phyloP scores from a whole-genome alignment of 495 filamentous ascomycete genomes.

The Pseudevernia furfuracea region DNA sequence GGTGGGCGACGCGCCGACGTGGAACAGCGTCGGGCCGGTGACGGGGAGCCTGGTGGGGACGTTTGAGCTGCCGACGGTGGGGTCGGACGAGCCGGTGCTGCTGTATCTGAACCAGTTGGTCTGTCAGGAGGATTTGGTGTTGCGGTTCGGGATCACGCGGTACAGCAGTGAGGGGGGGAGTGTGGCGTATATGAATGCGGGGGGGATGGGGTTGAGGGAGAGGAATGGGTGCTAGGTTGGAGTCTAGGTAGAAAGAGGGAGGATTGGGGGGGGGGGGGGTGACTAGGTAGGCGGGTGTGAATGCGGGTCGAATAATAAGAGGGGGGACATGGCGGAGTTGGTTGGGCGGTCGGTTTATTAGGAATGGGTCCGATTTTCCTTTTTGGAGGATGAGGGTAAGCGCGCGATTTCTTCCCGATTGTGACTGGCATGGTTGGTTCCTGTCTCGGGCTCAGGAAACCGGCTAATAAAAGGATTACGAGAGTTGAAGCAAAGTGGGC shows the following conservation, averaged over 20 bases:
- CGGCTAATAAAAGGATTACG: too few relatives aligned
- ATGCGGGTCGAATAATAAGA: too few relatives aligned
- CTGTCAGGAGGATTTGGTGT: slow-evolving; percentile 5
- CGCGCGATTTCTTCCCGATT: too few relatives aligned
- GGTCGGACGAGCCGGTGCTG: not conserved
- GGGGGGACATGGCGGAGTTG: too few relatives aligned
- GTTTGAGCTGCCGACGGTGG: slow-evolving; percentile 10
- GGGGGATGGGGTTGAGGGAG: slow-evolving; percentile 14
- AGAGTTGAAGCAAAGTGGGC: too few relatives aligned
- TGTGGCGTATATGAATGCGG: slow-evolving; percentile 8
- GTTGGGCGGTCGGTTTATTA: too few relatives aligned
- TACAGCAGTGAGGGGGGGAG: slow-evolving; percentile 6
- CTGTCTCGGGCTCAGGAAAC: too few relatives aligned
- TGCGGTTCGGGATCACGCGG: slow-evolving; percentile 14
- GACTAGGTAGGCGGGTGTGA: too few relatives aligned
- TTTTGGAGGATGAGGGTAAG: too few relatives aligned
- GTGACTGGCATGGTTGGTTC: too few relatives aligned
- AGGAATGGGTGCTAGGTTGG: slow-evolving; percentile 12
- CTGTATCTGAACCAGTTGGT: slow-evolving; percentile 9
- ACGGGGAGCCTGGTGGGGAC: slow-evolving; percentile 16
- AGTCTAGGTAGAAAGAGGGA: too few relatives aligned
- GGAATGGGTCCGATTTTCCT: too few relatives aligned
- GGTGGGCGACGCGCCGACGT: slow-evolving; percentile 7
- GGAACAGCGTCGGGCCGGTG: not conserved
- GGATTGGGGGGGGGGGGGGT: not conserved